Conservation (phyloP, 352 stramenopile species). For the Globisporangium heterothallicum region DNA sequence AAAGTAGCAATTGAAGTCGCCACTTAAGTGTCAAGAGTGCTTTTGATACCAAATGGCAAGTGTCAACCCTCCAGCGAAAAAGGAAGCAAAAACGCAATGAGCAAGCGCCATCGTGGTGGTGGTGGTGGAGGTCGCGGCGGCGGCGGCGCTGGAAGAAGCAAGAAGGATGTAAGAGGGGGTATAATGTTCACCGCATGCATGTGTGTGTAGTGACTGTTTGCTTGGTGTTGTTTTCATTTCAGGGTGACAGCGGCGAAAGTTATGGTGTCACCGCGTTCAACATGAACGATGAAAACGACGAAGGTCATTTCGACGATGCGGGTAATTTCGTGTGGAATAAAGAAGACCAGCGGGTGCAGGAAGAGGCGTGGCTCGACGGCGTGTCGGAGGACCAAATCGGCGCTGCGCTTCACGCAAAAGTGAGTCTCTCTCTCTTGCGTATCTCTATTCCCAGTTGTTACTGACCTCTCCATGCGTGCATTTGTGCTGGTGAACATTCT, state of each 20-base stretch:
- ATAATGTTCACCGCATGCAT: neutral
- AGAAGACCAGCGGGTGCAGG: conserved; percentile 66
- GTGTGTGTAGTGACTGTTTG: neutral
- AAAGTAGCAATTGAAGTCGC: neutral
- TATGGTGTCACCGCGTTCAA: conserved; percentile 73
- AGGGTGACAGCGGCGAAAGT: conserved; percentile 18
- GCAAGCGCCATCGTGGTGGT: conserved; percentile 4
- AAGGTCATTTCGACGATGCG: conserved; percentile 76
- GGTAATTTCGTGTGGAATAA: conserved; percentile 83
- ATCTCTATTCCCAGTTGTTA: neutral
- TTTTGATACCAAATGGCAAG: conserved; percentile 4
- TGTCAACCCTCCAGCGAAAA: neutral
- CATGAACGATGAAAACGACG: conserved; percentile 82
- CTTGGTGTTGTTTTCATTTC: too few relatives aligned
- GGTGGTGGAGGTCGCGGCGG: conserved; percentile 4
- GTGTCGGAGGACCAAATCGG: conserved; percentile 74
- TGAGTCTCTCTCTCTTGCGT: neutral
- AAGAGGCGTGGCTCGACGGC: conserved; percentile 77
- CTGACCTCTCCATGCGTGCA: neutral
- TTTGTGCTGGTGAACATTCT: too few relatives aligned
- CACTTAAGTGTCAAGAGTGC: neutral
- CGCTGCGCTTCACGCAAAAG: conserved; percentile 50
- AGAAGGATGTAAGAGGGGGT: conserved; percentile 1
- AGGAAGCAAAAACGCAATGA: conserved; percentile 1
- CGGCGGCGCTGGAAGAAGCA: conserved; percentile 2